Percentiles rank a stretch among this genome's conserved stretches.
Evolutionary conservation across 1,284 basidiomycete genomes (phyloP).

Genomic region (Irpex lacteus): DNA sequence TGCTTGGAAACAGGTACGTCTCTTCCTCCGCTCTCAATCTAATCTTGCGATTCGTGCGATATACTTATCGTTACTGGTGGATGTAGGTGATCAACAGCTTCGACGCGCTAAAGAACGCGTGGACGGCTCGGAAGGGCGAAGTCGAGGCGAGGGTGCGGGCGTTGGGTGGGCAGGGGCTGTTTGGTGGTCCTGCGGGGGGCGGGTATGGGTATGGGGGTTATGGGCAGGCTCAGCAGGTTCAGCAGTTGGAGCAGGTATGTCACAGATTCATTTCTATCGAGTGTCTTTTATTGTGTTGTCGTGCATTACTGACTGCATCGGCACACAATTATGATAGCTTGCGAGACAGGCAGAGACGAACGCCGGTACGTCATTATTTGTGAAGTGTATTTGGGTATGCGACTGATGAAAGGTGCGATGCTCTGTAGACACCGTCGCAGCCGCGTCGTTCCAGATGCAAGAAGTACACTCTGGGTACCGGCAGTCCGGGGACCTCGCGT

Average conservation of each 20-base stretch:
- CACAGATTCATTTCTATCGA: too few relatives aligned
- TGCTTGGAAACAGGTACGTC: slow-evolving; percentile 35
- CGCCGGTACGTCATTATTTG: too few relatives aligned
- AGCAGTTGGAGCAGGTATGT: slow-evolving; percentile 30
- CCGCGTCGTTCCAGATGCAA: slow-evolving; percentile 35
- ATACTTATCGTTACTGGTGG: too few relatives aligned
- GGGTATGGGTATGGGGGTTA: slow-evolving; percentile 21
- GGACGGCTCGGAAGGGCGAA: slow-evolving; percentile 30
- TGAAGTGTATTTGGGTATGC: neutral
- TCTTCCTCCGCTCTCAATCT: neutral
- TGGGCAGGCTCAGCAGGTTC: slow-evolving; percentile 31
- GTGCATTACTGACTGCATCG: neutral
- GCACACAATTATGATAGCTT: slow-evolving; percentile 21
- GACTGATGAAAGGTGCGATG: neutral
- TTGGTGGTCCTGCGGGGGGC: slow-evolving; percentile 19
- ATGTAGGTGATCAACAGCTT: slow-evolving; percentile 30
- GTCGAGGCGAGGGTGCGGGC: slow-evolving; percentile 29
- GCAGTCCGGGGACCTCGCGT: slow-evolving; percentile 36
- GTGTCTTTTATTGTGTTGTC: neutral
- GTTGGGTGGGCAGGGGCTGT: slow-evolving; percentile 29
- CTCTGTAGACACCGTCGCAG: slow-evolving; percentile 32
- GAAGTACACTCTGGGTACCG: slow-evolving; percentile 35
- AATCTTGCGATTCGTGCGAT: too few relatives aligned
- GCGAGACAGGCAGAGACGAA: slow-evolving; percentile 32
- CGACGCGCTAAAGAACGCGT: slow-evolving; percentile 33